These are phyloP conservation scores for Backusella luteola DNA, from an alignment of 192 early-diverging fungal species.

Conservation along the genomic window DNA sequence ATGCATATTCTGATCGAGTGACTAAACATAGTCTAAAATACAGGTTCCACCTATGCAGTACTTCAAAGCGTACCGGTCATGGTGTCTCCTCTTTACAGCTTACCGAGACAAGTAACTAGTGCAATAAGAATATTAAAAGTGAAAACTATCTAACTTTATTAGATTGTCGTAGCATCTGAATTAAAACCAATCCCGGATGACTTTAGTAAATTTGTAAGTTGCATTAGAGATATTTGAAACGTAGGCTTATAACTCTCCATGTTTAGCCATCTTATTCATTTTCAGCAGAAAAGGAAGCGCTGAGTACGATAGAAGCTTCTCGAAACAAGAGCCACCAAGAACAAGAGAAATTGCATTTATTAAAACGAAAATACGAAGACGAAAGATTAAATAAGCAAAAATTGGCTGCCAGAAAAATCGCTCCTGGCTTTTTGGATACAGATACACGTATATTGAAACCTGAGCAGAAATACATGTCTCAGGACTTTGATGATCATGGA, in stretches of 20 bases:
- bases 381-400: slow-evolving; percentile 49
- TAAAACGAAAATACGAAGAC: slow-evolving; percentile 38
- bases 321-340: slow-evolving; percentile 36
- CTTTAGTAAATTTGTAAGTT: slow-evolving; percentile 27
- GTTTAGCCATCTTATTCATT: slow-evolving; percentile 47
- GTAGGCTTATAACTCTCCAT: background rate
- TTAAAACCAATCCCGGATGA: slow-evolving; percentile 34
- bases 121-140: background rate
- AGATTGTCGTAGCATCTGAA: slow-evolving; percentile 26
- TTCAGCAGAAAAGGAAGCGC: slow-evolving; percentile 49
- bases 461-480: slow-evolving; percentile 12
- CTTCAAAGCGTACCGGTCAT: slow-evolving; percentile 37
- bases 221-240: background rate
- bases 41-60: slow-evolving; percentile 26
- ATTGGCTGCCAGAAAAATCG: slow-evolving; percentile 55
- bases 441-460: slow-evolving; percentile 53
- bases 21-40: background rate
- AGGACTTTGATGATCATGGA: background rate
- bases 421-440: slow-evolving; percentile 65
- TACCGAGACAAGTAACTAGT: slow-evolving; percentile 34
- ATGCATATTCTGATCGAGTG: background rate
- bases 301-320: slow-evolving; percentile 37
- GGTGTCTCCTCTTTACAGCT: slow-evolving; percentile 34
- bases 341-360: slow-evolving; percentile 24
- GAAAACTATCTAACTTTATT: background rate